These are phyloP conservation scores for Phaeophleospora eucalypticola DNA, from an alignment of 2,329 filamentous ascomycete genomes.

Conservation along the genomic window DNA sequence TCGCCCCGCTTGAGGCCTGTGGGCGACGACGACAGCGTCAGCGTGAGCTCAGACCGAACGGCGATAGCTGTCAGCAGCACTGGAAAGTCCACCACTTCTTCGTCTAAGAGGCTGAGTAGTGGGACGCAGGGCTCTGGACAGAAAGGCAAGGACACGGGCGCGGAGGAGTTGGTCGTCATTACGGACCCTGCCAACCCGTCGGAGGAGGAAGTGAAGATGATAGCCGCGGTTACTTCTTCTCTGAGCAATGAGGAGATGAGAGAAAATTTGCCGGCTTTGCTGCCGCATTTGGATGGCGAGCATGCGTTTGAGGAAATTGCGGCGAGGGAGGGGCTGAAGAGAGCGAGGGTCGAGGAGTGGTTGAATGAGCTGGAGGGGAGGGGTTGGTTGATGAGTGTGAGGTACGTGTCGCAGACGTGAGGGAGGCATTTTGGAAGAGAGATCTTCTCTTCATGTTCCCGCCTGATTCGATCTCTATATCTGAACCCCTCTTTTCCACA, in stretches of 20 bases:
- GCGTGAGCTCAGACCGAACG: conserved; percentile 26
- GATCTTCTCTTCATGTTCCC: no score
- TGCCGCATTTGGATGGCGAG: conserved; percentile 83
- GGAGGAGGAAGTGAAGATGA: conserved; percentile 12
- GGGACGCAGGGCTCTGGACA: not conserved
- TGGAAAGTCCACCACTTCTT: conserved; percentile 2
- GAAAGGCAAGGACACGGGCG: not conserved
- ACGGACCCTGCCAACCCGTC: conserved; percentile 17
- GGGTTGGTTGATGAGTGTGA: conserved; percentile 51
- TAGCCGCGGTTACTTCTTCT: conserved; percentile 11
- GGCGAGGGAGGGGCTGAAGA: conserved; percentile 78
- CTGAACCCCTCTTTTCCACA: no score
- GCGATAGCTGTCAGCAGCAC: conserved; percentile 14
- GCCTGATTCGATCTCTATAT: no score
- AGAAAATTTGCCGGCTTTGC: conserved; percentile 67
- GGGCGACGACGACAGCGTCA: conserved; percentile 26
- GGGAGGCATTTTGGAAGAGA: no score
- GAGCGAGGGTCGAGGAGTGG: conserved; percentile 59
- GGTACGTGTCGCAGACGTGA: no score
- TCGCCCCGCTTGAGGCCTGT: conserved; percentile 22
- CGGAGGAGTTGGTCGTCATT: conserved; percentile 14
- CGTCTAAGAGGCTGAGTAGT: conserved; percentile 10
- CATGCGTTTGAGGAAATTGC: conserved; percentile 82
- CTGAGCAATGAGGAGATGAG: conserved; percentile 52
- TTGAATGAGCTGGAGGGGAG: conserved; percentile 63